Base-by-base conservation (phyloP, 352 stramenopile genomes). In the Pythium aristosporum region DNA sequence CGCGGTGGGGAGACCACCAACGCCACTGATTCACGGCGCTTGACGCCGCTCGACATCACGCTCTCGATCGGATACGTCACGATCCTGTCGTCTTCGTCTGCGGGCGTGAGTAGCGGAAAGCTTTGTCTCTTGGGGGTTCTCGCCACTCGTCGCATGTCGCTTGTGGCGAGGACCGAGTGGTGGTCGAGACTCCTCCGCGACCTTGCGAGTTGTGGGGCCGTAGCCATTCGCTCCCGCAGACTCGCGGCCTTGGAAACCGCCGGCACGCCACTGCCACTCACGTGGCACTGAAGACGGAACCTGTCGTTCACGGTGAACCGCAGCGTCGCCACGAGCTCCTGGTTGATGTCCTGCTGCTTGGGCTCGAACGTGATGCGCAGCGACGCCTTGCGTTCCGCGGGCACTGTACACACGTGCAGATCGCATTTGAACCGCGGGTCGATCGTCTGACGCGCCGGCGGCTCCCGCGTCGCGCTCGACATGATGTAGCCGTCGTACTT, bases 321-420 rank as follows among this genome's bases (percentile, higher is more conserved):
- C 61, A 92, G 71, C 49, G 76, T 61, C 7, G 69, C 83, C 0
- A 63, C 63, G 0, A 90, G 61, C 10, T 77, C 70, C 8, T 68
- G 65, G 30, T 80, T 72, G 0, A 79, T 61, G 57, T 91, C 85
- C 1, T 57, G 47, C 1, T 65, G 34, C 5, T 67, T 57, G 6
- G 83, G 85, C 39, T 88, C 79, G 52, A 88, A 94, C 11, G 77
- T 89, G 11, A 94, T 75, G 21, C 79, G 65, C 15, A 94, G 65
- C 46, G 69, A 76, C 51, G 88, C 68, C 0, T 76, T 75, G 52
- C 80, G 74, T 2, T 86, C 68, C 0, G 81, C 71, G 9, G 82
- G 69, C n/a, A 94, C 75, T 1, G 90, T 80, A 60, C 83, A 90
- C 16, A 90, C 57, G 48, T 90, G 77, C 11, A 92, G 36, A 50